These are phyloP conservation scores for Jamesozyma piceae DNA, from an alignment of 805 yeast species.

Conservation along the genomic window DNA sequence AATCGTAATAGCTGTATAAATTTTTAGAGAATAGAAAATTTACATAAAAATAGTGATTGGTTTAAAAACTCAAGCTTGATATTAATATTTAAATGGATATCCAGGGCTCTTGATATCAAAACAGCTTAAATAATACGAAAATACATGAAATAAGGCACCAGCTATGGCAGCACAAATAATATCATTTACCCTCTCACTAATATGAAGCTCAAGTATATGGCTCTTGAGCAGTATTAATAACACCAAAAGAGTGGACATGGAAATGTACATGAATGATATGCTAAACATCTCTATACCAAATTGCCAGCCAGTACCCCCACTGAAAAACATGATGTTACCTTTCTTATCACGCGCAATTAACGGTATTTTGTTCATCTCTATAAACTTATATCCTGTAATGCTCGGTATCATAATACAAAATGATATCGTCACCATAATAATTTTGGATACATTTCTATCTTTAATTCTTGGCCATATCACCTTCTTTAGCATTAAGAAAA, in stretches of 20 bases:
- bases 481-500: conserved; percentile 42
- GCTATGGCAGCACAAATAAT: conserved; percentile 12
- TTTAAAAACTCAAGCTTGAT: too few relatives aligned
- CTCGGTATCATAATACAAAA: conserved; percentile 35
- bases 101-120: conserved; percentile 23
- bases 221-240: conserved; percentile 31
- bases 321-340: conserved; percentile 44
- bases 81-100: conserved; percentile 18
- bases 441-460: conserved; percentile 14
- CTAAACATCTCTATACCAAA: conserved; percentile 59
- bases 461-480: conserved; percentile 31
- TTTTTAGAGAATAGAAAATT: too few relatives aligned
- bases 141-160: conserved; percentile 13
- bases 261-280: conserved; percentile 42
- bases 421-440: conserved; percentile 29
- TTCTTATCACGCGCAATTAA: conserved; percentile 46
- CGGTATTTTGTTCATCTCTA: conserved; percentile 52
- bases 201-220: not conserved
- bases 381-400: conserved; percentile 57
- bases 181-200: conserved; percentile 12
- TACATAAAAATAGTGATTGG: too few relatives aligned
- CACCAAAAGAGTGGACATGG: conserved; percentile 36
- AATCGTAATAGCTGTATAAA: too few relatives aligned
- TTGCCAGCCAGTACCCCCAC: conserved; percentile 61
- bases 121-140: conserved; percentile 21